These are phyloP conservation scores for Corylus heterophylla DNA, from an alignment of 306 rosid genomes.

Conservation along the genomic window DNA sequence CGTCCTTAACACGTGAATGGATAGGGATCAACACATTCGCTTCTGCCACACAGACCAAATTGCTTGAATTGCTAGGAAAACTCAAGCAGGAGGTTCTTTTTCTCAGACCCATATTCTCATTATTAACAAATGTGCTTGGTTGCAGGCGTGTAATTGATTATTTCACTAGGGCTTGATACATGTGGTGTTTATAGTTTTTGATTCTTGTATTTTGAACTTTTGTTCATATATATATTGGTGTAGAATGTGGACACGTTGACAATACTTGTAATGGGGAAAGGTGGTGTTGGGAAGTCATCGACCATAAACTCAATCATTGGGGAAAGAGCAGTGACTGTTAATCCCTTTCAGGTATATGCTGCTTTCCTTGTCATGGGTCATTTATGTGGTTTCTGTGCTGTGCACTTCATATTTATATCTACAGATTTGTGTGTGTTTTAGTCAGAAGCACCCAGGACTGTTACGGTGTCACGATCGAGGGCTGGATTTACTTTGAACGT, in stretches of 20 bases:
- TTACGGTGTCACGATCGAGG: conserved; percentile 81
- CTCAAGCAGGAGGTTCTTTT: conserved; percentile 75
- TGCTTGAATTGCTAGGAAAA: conserved; percentile 74
- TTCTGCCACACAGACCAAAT: conserved; percentile 78
- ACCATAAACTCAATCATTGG: conserved; percentile 90
- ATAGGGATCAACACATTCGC: conserved; percentile 83
- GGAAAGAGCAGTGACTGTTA: conserved; percentile 81
- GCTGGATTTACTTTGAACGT: conserved; percentile 86
- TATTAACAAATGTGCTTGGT: background rate
- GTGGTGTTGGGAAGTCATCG: conserved; percentile 97
- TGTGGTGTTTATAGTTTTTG: background rate
- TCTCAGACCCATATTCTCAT: background rate
- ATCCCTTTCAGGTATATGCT: conserved; percentile 80
- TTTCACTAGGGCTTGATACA: background rate
- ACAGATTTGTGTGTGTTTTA: conserved; percentile 26
- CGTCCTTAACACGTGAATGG: conserved; percentile 87
- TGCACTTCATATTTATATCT: conserved; percentile 10
- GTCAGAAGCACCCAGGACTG: conserved; percentile 88
- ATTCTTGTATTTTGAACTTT: background rate
- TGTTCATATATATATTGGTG: conserved; percentile 21
- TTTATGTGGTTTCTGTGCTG: conserved; percentile 1
- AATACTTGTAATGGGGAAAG: conserved; percentile 96
- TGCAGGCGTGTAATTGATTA: conserved; percentile 1
- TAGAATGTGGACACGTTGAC: conserved; percentile 88
- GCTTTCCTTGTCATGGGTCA: conserved; percentile 4